These are phyloP conservation scores for Dryas integrifolia DNA, from an alignment of 331 rosid genomes.

Conservation along the genomic window DNA sequence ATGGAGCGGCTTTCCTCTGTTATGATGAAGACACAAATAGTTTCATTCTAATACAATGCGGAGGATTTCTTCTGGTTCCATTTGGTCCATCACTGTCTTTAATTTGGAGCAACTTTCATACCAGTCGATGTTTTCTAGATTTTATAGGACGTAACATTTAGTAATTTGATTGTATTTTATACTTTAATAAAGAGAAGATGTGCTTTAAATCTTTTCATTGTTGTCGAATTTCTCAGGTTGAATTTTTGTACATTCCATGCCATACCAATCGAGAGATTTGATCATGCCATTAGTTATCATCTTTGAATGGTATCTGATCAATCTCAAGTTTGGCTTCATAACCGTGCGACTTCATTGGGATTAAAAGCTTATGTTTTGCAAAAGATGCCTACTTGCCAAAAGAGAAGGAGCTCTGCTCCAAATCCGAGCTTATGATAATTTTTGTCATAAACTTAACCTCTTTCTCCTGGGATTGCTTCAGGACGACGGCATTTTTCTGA, in stretches of 20 bases:
- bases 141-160: background rate
- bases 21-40: background rate
- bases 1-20: conserved; percentile 1
- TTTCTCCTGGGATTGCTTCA: background rate
- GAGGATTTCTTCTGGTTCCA: conserved; percentile 1
- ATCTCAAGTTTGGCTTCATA: background rate
- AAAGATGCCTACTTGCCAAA: too few relatives aligned
- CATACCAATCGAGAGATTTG: background rate
- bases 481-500: background rate
- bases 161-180: conserved; percentile 6
- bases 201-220: background rate
- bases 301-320: background rate
- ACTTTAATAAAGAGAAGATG: background rate
- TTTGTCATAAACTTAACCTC: background rate
- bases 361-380: background rate
- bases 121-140: background rate
- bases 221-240: background rate
- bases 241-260: background rate
- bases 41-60: conserved; percentile 13
- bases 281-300: background rate
- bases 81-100: conserved; percentile 1
- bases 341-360: too few relatives aligned
- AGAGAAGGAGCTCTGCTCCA: too few relatives aligned
- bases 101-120: background rate
- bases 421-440: too few relatives aligned